These are phyloP conservation scores for Apiospora sp. DNA, from an alignment of 2,329 filamentous ascomycete species.

Conservation along the genomic window DNA sequence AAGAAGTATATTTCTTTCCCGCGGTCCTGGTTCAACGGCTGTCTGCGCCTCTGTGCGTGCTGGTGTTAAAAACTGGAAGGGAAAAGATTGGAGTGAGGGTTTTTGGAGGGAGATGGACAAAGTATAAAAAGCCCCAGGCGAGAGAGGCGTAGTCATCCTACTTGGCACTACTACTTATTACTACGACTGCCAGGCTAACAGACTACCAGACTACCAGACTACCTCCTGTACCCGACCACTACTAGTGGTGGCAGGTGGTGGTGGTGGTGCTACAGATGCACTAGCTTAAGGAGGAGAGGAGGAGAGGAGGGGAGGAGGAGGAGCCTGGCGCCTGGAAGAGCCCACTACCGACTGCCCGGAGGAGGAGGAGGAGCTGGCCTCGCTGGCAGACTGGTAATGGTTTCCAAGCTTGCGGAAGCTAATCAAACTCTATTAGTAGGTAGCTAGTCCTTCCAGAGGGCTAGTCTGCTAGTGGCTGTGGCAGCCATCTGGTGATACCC, in stretches of 20 bases:
- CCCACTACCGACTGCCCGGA: too few species aligned
- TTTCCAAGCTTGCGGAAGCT: slow-evolving; percentile 13
- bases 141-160: not conserved
- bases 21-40: not conserved
- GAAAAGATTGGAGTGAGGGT: not conserved
- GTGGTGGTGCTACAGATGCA: too few species aligned
- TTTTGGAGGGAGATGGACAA: slow-evolving; percentile 9
- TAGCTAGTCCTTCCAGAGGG: not conserved
- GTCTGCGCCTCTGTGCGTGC: not conserved
- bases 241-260: too few species aligned
- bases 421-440: not conserved
- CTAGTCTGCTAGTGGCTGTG: too few species aligned
- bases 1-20: not conserved
- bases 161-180: too few species aligned
- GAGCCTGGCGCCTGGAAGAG: too few species aligned
- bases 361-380: not conserved
- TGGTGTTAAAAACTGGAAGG: not conserved
- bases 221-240: too few species aligned
- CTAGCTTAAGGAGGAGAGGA: too few species aligned
- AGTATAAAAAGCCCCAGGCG: not conserved
- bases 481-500: too few species aligned
- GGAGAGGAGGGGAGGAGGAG: too few species aligned
- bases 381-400: too few species aligned
- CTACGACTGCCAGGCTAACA: not conserved
- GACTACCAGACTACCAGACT: too few species aligned